Evolutionary conservation across 768 basidiomycete genomes (phyloP), one percentile per base, ranked within the genome.

Genomic region (Lactarius tabidus): DNA sequence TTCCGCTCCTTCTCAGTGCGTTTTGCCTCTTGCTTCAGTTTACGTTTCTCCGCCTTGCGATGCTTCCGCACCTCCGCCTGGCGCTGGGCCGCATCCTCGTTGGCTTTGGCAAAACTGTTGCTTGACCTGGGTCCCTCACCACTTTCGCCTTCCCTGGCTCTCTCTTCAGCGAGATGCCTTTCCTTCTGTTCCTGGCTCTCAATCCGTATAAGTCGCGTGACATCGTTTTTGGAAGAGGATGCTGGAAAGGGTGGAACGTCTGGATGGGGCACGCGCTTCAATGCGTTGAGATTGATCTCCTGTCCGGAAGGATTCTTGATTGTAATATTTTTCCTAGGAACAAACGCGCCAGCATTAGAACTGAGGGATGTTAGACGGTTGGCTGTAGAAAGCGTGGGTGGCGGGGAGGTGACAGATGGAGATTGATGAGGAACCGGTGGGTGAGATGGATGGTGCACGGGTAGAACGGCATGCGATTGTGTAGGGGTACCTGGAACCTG

Each of bases 401-500:
- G 86, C 2, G 89, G 86, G 5, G 88, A 87, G 0, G 87, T 82
- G 14, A 88, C 76, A 65, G 77, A 81, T 60, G 77, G 79, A 9
- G 87, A 78, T 31, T 77, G 75, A 36, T 79, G 76, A 20, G 64
- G 55, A 54, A 78, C 79, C 57, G 85, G 81, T 18, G 81, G 78
- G 69, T 80, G 82, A n/a, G 79, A 76, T 15, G 79, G 77, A 70
- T 84, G 82, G 7, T 71, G 69, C 7, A 78, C 71, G 53, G 76
- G 73, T 14, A 86, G 83, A 38, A 82, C 73, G 20, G 89, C 82
- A 63, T 87, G 89, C 2, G 84, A 61, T 62, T 83, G 77, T 1
- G 86, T 88, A 20, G 90, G 88, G 1, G 90, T 91, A 35, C 83
- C 84, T 15, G 89, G 85, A 6, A 77, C 74, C 69, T 57, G 57